phyloP scores from a whole-genome alignment of 108 stramenopile species.

The Skeletonema costatum region DNA sequence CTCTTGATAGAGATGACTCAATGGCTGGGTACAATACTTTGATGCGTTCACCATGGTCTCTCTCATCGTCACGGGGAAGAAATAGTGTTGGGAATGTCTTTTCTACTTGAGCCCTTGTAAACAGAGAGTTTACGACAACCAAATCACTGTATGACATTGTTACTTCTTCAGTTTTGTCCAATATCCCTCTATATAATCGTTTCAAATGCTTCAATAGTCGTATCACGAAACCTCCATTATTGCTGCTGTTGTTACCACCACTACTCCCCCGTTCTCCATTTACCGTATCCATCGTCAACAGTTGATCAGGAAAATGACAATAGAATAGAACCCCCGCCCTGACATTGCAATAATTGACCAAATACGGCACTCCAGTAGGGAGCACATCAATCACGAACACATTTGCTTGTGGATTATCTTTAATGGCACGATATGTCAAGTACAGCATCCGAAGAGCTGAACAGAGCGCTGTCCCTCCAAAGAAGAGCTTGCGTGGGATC shows the following conservation, averaged over 20 bases:
- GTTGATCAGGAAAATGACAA: slow-evolving; percentile 99
- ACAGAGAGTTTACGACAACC: slow-evolving; percentile 93
- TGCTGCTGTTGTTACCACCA: slow-evolving; percentile 6
- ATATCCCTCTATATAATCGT: slow-evolving; percentile 54
- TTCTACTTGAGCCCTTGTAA: slow-evolving; percentile 81
- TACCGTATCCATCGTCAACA: slow-evolving; percentile 76
- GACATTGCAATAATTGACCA: slow-evolving; percentile 59
- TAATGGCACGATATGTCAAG: slow-evolving; percentile 47
- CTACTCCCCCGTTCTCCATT: slow-evolving; percentile 42
- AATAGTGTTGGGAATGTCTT: slow-evolving; percentile 72
- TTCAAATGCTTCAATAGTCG: slow-evolving; percentile 26
- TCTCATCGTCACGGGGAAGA: slow-evolving; percentile 3
- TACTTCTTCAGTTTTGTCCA: slow-evolving; percentile 81
- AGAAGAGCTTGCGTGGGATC: slow-evolving; percentile 63
- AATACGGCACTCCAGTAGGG: slow-evolving; percentile 85
- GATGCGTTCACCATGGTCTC: slow-evolving; percentile 27
- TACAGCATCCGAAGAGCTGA: slow-evolving; percentile 75
- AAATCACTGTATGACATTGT: slow-evolving; percentile 84
- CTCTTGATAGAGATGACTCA: slow-evolving; percentile 53
- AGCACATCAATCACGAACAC: slow-evolving; percentile 89
- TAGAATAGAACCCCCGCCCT: slow-evolving; percentile 88
- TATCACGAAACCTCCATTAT: slow-evolving; percentile 20
- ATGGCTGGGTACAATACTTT: slow-evolving; percentile 87
- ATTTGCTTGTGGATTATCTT: slow-evolving; percentile 56
- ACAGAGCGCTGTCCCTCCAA: slow-evolving; percentile 66